phyloP scores from a whole-genome alignment of 345 rosid species.

The Citrus inodora region DNA sequence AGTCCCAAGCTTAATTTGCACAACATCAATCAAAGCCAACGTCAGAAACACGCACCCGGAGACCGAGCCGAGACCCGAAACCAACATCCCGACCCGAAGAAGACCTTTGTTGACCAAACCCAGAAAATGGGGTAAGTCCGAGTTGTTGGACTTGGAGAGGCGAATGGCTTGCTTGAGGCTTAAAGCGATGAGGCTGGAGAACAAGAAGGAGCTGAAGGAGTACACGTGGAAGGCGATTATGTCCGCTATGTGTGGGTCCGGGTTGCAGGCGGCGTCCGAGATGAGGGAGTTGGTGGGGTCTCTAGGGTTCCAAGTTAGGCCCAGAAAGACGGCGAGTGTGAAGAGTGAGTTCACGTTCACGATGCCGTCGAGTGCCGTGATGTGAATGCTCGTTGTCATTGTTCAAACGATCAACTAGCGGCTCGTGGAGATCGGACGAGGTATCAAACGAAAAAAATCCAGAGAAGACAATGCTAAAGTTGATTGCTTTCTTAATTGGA shows the following conservation, averaged over 20 bases:
- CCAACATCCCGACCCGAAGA: slow-evolving; percentile 76
- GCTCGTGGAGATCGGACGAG: not conserved
- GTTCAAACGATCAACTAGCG: not conserved
- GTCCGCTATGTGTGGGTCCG: slow-evolving; percentile 42
- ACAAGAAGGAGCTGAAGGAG: slow-evolving; percentile 77
- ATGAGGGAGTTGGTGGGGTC: slow-evolving; percentile 45
- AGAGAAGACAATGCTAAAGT: not conserved
- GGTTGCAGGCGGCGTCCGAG: slow-evolving; percentile 39
- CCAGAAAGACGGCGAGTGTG: slow-evolving; percentile 87
- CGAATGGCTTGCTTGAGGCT: slow-evolving; percentile 83
- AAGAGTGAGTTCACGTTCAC: slow-evolving; percentile 88
- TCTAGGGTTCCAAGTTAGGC: slow-evolving; percentile 69
- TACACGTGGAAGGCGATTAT: slow-evolving; percentile 79
- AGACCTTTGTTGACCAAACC: slow-evolving; percentile 42
- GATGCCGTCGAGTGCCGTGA: slow-evolving; percentile 83
- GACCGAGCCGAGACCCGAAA: slow-evolving; percentile 70
- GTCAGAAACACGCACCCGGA: slow-evolving; percentile 61
- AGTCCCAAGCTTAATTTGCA: slow-evolving; percentile 74
- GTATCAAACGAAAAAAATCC: not conserved
- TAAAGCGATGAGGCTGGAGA: slow-evolving; percentile 77
- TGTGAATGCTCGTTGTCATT: slow-evolving; percentile 76
- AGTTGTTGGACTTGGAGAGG: slow-evolving; percentile 29
- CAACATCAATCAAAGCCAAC: slow-evolving; percentile 77
- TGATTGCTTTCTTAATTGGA: not conserved
- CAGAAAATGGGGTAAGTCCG: slow-evolving; percentile 16